Evolutionary conservation across 495 filamentous ascomycete genomes (phyloP).

Genomic region (Filosporella fistucella): DNA sequence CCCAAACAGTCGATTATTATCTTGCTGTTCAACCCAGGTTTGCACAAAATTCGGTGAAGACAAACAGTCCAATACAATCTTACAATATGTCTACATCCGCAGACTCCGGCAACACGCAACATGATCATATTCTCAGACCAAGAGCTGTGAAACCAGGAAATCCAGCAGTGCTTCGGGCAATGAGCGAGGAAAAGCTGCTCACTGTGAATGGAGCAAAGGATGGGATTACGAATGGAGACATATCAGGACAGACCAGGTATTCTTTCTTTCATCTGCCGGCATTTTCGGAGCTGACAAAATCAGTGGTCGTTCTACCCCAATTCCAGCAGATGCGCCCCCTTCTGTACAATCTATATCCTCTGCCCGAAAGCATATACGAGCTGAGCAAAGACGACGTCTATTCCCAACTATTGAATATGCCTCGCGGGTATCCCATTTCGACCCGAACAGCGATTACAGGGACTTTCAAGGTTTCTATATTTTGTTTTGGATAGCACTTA

Average conservation of each 20-base stretch:
- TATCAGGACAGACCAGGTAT: slow-evolving; percentile 23
- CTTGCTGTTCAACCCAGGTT: no score
- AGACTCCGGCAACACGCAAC: slow-evolving; percentile 15
- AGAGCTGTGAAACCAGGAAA: slow-evolving; percentile 34
- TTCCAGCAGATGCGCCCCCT: slow-evolving; percentile 87
- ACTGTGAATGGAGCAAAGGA: slow-evolving; percentile 6
- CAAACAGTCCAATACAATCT: no score
- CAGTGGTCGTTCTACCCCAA: slow-evolving; percentile 84
- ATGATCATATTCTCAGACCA: slow-evolving; percentile 33
- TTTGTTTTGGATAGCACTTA: slow-evolving; percentile 93
- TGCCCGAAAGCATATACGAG: slow-evolving; percentile 79
- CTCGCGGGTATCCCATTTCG: slow-evolving; percentile 93
- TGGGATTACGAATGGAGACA: slow-evolving; percentile 8
- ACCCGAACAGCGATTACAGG: slow-evolving; percentile 83
- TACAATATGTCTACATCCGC: slow-evolving; percentile 24
- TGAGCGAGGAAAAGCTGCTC: slow-evolving; percentile 24
- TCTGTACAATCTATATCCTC: slow-evolving; percentile 81
- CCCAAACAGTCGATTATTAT: no score
- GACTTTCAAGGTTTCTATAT: slow-evolving; percentile 98
- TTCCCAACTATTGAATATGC: slow-evolving; percentile 96
- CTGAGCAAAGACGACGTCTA: slow-evolving; percentile 72
- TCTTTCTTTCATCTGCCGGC: background rate
- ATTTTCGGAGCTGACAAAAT: background rate
- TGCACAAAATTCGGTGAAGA: no score
- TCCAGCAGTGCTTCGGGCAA: slow-evolving; percentile 29